Base-by-base conservation (phyloP, 371 early-diverging fungal species). In the Nematocida displodere region DNA sequence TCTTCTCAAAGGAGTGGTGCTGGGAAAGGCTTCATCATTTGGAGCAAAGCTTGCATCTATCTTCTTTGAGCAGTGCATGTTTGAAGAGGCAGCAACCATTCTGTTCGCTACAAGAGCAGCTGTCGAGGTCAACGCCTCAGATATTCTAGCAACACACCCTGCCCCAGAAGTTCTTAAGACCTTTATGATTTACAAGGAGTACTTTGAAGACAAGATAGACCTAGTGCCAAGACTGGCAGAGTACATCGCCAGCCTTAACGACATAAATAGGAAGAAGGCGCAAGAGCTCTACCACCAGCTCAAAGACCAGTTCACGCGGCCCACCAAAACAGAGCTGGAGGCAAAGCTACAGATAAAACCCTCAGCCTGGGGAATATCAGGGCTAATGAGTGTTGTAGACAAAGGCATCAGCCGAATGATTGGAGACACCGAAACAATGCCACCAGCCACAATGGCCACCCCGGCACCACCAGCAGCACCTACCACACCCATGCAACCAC, bases 321-420 rank as follows among this genome's bases (percentile, higher is more conserved):
- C 54, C 15, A 34, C 37, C 3, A 66, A 33, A 55, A 66, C 31
- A 29, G 39, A 55, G 24, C 13, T 66, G 13, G 66, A 66, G 55
- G 55, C 34, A 11, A n/a, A 4, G 4, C 56, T 66, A 7, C 20
- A 53, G 8, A 54, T 66, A 36, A 53, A 66, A 29, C 11, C 24
- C 22, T 39, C 58, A 31, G 17, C 44, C 24, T 66, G 66, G 66
- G 66, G 66, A 39, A 22, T 66, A 11, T 53, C 64, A 31, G 66
- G 66, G 34, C 37, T 66, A 5, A 66, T 66, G 22, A 66, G 31
- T 55, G 66, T 47, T 44, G 55, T 66, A 20, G 66, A 66, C 42
- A 55, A 54, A 33, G 66, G 66, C 2, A 66, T 66, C n/a, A 54
- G 46, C 15, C 36, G 56, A 34, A 66, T 66, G 56, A 53, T 66